Conservation (phyloP, 2,329 filamentous ascomycete genomes). For the Trichoderma lentiforme region DNA sequence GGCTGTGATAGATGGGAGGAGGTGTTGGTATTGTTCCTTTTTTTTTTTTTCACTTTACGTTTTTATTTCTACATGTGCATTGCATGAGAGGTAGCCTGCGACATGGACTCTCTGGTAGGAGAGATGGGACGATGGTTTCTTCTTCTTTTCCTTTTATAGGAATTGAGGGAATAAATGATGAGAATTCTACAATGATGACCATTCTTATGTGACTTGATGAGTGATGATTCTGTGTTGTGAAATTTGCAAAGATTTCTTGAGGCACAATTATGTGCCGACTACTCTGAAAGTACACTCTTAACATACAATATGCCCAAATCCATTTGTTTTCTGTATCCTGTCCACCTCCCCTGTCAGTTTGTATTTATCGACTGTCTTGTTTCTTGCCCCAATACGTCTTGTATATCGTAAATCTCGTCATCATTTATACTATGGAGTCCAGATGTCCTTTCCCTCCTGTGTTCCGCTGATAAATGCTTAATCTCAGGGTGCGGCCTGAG, state of each 20-base stretch:
- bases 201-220: neutral
- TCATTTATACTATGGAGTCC: neutral
- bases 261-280: neutral
- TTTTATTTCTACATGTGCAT: neutral
- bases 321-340: neutral
- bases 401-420: neutral
- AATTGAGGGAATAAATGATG: neutral
- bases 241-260: neutral
- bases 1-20: slow-evolving; percentile 8
- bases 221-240: neutral
- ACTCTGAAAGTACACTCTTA: neutral
- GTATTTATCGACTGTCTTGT: neutral
- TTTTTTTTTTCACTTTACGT: neutral
- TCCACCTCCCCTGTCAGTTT: neutral
- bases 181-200: neutral
- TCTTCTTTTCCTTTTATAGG: neutral
- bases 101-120: neutral
- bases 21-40: neutral
- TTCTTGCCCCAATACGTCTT: neutral
- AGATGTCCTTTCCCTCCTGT: neutral
- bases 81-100: neutral
- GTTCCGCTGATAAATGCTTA: neutral
- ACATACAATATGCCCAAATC: neutral
- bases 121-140: neutral
- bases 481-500: neutral